Base-by-base conservation (phyloP, 2,329 filamentous ascomycete species). In the Fusarium brevicatenulatum region DNA sequence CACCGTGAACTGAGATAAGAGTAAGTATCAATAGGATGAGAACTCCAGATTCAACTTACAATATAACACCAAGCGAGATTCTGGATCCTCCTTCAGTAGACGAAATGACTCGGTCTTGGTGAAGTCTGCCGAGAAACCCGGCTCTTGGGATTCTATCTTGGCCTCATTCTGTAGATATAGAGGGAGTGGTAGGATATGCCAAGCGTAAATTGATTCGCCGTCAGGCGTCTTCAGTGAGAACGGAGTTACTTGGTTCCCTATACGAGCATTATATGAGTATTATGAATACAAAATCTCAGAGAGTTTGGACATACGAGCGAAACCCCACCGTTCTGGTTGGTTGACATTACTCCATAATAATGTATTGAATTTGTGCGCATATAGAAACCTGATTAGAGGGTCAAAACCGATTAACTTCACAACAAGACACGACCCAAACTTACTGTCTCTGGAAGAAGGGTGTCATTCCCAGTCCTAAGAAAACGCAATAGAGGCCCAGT, bases 241-340 rank as follows among this genome's bases (percentile, higher is more conserved):
- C 0, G 95, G 93, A 10, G 94, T 95, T 6, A 97, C 92, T 83
- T 98, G 95, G 75, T 95, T 94, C 79, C 90, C 93, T 95, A 75
- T 5, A 47, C 23, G 19, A 30, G 50, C 15, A 25, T n/a, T 36
- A 9, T 50, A 58, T 71, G 23, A 76, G 67, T 54, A 15, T 63
- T 28, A 13, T 19, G 25, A 66, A 46, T 28, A 18, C 23, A 40
- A 47, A 34, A 37, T 36, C 44, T 44, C 9, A 61, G 61, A 61
- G 61, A 53, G 36, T n/a, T 25, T 49, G 36, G 58, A 76, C 80
- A 66, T 81, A 95, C 93, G 93, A 60, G 93, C 90, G 81, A 97
- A 98, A 0, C 95, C 95, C 86, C 94, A 97, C 73, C 89, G 88
- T 79, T 97, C 93, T 0, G 95, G 93, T 66, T 91, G 86, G 70